phyloP scores from a whole-genome alignment of 2,329 filamentous ascomycete species.

The Ilyonectria sp. region DNA sequence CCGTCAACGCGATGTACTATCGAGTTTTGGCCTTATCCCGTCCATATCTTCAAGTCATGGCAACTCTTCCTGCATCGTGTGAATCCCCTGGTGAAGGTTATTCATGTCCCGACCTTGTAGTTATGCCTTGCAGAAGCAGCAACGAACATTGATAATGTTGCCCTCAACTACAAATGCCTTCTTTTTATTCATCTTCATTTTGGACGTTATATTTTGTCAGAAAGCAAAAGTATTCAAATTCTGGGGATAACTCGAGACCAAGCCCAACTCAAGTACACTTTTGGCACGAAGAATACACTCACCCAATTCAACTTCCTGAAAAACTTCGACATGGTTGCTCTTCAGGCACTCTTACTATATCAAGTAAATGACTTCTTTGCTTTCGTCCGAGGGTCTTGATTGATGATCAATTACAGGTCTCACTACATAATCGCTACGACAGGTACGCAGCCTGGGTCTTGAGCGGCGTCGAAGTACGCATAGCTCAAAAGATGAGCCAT shows the following conservation, averaged over 20 bases:
- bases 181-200: slow-evolving; percentile 76
- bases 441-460: slow-evolving; percentile 71
- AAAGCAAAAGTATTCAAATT: slow-evolving; percentile 66
- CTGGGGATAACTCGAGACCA: slow-evolving; percentile 64
- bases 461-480: slow-evolving; percentile 72
- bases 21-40: background rate
- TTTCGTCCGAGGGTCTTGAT: background rate
- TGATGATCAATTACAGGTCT: slow-evolving; percentile 57
- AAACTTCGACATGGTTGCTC: slow-evolving; percentile 67
- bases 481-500: slow-evolving; percentile 76
- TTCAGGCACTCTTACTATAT: slow-evolving; percentile 72
- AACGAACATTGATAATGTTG: slow-evolving; percentile 64
- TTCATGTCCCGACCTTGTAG: slow-evolving; percentile 79
- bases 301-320: slow-evolving; percentile 68
- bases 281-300: slow-evolving; percentile 63
- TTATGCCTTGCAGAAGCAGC: slow-evolving; percentile 73
- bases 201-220: slow-evolving; percentile 69
- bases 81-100: slow-evolving; percentile 78
- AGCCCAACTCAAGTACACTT: slow-evolving; percentile 64
- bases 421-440: slow-evolving; percentile 69
- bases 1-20: background rate
- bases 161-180: slow-evolving; percentile 70
- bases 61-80: slow-evolving; percentile 80
- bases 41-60: slow-evolving; percentile 80
- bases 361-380: slow-evolving; percentile 54